phyloP scores from a whole-genome alignment of 1,139 yeast genomes.

The Casaregolazyma suthepensis region DNA sequence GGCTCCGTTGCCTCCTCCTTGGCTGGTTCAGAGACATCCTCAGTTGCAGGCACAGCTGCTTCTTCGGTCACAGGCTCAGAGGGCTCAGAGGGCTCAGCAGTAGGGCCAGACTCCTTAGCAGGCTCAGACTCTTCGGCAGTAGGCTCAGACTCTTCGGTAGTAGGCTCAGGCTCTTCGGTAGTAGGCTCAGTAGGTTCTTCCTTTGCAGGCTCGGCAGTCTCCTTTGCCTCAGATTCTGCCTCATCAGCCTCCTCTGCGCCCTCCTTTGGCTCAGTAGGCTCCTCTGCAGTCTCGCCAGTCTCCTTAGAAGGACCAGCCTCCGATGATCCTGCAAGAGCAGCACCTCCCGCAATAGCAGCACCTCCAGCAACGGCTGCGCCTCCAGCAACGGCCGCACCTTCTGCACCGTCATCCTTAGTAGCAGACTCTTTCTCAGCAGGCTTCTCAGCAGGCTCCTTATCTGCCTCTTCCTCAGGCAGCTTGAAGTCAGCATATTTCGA shows the following conservation, averaged over 20 bases:
- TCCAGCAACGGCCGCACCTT: slow-evolving; percentile 2
- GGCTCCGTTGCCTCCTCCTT: no score
- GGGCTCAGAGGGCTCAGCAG: neutral
- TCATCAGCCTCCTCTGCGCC: slow-evolving; percentile 6
- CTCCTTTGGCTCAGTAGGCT: slow-evolving; percentile 6
- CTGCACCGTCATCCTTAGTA: slow-evolving; percentile 7
- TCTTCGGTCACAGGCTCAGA: no score
- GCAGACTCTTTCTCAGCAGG: slow-evolving; percentile 5
- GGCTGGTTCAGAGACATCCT: no score
- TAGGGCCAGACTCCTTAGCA: slow-evolving; percentile 4
- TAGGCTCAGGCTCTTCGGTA: no score
- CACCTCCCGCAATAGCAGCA: neutral
- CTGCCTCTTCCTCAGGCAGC: neutral
- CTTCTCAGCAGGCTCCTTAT: slow-evolving; percentile 5
- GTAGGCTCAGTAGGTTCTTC: no score
- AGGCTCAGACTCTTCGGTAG: no score
- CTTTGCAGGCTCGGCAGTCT: no score
- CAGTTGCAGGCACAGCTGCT: slow-evolving; percentile 7
- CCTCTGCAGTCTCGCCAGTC: neutral
- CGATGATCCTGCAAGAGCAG: neutral
- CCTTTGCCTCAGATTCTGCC: no score
- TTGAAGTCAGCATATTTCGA: slow-evolving; percentile 6
- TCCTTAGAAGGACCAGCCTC: neutral
- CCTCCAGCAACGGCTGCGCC: neutral
- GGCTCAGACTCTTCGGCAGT: slow-evolving; percentile 7